phyloP scores from a whole-genome alignment of 2,329 filamentous ascomycete species.

The Myriosclerotinia duriaeana region DNA sequence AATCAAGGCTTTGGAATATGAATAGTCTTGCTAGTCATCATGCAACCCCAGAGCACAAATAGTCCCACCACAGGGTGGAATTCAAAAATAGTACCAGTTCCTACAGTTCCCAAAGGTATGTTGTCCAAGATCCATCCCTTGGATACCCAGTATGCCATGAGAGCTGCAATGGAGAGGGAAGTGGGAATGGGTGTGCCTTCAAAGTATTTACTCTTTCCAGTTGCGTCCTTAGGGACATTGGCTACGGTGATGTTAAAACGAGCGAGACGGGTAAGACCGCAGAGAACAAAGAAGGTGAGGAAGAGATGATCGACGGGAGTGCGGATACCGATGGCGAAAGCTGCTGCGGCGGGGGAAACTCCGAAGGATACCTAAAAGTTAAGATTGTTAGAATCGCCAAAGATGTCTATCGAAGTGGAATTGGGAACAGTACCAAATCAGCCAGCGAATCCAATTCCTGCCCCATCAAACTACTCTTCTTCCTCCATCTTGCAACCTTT shows the following conservation, averaged over 20 bases:
- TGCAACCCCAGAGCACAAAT: conserved; percentile 84
- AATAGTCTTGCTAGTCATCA: conserved; percentile 94
- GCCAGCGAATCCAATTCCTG: conserved; percentile 95
- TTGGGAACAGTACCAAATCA: conserved; percentile 66
- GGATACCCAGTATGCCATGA: conserved; percentile 89
- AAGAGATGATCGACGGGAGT: conserved; percentile 77
- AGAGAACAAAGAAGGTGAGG: conserved; percentile 87
- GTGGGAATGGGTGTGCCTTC: conserved; percentile 97
- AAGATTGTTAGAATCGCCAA: neutral
- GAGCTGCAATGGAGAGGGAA: conserved; percentile 71
- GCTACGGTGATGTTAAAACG: conserved; percentile 96
- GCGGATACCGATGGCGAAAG: conserved; percentile 85
- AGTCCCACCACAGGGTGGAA: conserved; percentile 79
- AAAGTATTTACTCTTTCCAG: conserved; percentile 91
- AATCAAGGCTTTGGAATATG: conserved; percentile 82
- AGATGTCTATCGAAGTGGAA: neutral
- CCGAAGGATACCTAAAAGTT: conserved; percentile 87
- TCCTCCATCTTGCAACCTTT: conserved; percentile 91
- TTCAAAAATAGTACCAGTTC: conserved; percentile 68
- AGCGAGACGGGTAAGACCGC: conserved; percentile 87
- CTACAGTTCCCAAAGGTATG: conserved; percentile 73
- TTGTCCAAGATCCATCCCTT: conserved; percentile 76
- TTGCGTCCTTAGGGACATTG: conserved; percentile 84
- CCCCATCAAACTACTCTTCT: conserved; percentile 97
- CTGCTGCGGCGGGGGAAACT: conserved; percentile 80